Conservation (phyloP, 2,329 filamentous ascomycete species). For the Cercospora citrullina region DNA sequence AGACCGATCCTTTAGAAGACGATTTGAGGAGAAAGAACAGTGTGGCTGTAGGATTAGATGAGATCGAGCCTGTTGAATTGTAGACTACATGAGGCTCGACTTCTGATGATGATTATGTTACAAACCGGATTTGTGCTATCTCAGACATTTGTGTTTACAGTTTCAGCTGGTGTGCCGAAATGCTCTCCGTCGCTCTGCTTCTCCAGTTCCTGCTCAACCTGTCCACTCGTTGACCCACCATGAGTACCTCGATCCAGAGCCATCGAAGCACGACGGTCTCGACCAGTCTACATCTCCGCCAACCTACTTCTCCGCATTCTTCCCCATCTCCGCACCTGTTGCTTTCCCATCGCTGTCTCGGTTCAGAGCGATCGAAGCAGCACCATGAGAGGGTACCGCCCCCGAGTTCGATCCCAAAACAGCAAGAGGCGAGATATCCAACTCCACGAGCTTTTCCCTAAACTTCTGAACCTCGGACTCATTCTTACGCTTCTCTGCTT, state of each 20-base stretch:
- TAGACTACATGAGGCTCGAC: conserved; percentile 2
- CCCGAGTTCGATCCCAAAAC: background rate
- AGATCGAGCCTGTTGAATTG: background rate
- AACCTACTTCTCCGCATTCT: background rate
- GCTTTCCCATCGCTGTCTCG: background rate
- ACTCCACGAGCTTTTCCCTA: background rate
- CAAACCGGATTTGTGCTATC: background rate
- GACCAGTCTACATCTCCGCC: background rate
- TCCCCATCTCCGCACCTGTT: background rate
- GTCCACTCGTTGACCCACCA: background rate
- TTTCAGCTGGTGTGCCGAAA: too few relatives aligned
- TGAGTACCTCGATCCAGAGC: background rate
- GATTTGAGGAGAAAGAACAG: conserved; percentile 32
- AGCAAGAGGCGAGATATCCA: background rate
- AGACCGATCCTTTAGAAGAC: conserved; percentile 48
- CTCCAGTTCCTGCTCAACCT: background rate
- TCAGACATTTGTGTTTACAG: background rate
- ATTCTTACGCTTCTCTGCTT: conserved; percentile 5
- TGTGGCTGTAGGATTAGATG: conserved; percentile 4
- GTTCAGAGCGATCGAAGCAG: background rate
- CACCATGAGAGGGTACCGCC: background rate
- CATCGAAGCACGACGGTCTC: background rate
- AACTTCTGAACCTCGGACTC: conserved; percentile 1
- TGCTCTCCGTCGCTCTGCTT: background rate
- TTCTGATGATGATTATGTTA: conserved; percentile 7